Evolutionary conservation across 352 stramenopile genomes (phyloP).

Genomic region (Phytophthora podocarpi): DNA sequence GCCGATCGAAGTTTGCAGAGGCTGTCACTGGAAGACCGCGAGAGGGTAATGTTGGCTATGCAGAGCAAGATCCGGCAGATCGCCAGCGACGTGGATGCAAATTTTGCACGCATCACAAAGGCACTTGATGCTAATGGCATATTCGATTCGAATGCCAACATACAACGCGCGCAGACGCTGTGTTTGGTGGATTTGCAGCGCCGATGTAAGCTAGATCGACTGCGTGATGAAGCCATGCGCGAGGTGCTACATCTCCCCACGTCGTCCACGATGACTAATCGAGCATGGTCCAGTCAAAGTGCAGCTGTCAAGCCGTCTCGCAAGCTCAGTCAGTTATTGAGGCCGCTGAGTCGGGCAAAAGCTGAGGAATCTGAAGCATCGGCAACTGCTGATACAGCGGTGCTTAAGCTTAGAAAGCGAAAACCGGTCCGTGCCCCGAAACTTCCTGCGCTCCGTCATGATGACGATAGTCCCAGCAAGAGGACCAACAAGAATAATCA

Average conservation of each 20-base stretch:
- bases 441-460: conserved; percentile 15
- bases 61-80: conserved; percentile 73
- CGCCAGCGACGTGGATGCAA: conserved; percentile 56
- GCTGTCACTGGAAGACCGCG: conserved; percentile 71
- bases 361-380: neutral
- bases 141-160: conserved; percentile 67
- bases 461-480: conserved; percentile 1
- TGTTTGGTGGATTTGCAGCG: conserved; percentile 77
- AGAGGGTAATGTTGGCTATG: conserved; percentile 74
- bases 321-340: conserved; percentile 30
- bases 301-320: neutral
- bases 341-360: neutral
- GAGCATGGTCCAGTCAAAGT: conserved; percentile 3
- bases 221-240: conserved; percentile 65
- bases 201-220: conserved; percentile 58
- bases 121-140: conserved; percentile 67
- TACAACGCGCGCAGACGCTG: conserved; percentile 63
- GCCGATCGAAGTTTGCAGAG: conserved; percentile 56
- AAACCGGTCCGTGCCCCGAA: conserved; percentile 12
- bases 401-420: conserved; percentile 18
- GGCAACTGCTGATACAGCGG: no score
- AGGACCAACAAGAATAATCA: conserved; percentile 17
- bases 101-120: conserved; percentile 55
- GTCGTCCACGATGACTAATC: neutral
- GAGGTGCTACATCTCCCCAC: conserved; percentile 45